Percentiles rank a stretch among this genome's conserved stretches.
These are phyloP conservation scores for Aphanomyces invadans DNA, from an alignment of 352 stramenopile species.

Conservation along the genomic window DNA sequence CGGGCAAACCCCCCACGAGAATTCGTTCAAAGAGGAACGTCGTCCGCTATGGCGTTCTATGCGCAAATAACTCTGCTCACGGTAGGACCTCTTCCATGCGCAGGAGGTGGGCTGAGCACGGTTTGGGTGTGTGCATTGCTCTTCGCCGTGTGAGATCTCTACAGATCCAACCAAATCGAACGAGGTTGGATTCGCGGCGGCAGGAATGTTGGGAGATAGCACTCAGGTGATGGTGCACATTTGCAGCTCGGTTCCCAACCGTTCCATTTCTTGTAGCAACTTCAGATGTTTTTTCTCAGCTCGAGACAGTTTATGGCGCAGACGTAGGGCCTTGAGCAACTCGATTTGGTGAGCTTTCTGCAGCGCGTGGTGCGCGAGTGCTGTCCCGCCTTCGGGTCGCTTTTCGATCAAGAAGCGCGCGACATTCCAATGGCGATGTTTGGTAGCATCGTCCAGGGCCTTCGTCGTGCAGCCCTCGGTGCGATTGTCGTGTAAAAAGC, in stretches of 20 bases:
- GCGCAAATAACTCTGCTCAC: no score
- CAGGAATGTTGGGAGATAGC: no score
- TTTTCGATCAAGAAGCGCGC: background rate
- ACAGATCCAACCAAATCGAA: no score
- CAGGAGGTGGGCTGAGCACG: no score
- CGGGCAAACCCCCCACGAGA: no score
- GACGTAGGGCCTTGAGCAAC: background rate
- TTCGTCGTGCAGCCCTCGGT: background rate
- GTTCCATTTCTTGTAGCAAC: background rate
- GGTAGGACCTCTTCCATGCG: no score
- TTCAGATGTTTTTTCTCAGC: background rate
- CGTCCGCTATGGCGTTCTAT: no score
- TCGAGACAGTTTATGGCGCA: background rate
- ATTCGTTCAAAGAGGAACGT: no score
- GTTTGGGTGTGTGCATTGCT: no score
- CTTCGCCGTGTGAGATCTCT: no score
- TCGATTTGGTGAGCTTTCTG: background rate
- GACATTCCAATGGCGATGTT: background rate
- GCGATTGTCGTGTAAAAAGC: no score
- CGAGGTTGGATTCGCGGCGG: no score
- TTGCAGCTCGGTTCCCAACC: background rate
- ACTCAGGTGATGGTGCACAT: background rate
- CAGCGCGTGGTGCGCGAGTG: background rate
- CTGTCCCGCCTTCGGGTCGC: background rate
- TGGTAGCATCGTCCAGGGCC: background rate